Percentiles rank a stretch among this genome's conserved stretches.
Evolutionary conservation across 176 grass and related monocot species (phyloP).

Genomic region (Dactylis glomerata): DNA sequence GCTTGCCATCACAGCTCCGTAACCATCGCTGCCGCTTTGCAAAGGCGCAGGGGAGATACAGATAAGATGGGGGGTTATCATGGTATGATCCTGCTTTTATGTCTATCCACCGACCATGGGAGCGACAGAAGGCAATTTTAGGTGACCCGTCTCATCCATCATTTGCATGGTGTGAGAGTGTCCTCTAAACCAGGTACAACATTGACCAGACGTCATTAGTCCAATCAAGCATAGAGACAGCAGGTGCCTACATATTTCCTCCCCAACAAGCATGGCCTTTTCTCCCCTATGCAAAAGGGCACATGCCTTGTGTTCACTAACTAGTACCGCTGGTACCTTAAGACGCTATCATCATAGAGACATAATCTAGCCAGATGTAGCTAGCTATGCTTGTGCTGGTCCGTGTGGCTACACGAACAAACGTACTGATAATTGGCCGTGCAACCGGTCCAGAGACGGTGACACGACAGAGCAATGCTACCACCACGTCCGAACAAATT

Average conservation of each 20-base stretch:
- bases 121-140: constrained; percentile 30
- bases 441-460: not conserved
- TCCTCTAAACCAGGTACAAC: constrained; percentile 20
- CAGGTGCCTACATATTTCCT: not conserved
- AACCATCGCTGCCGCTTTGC: constrained; percentile 10
- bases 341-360: not conserved
- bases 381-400: not conserved
- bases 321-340: not conserved
- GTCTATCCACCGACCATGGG: not conserved
- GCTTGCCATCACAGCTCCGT: not conserved
- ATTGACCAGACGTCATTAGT: constrained; percentile 35
- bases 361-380: not conserved
- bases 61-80: constrained; percentile 26
- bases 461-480: constrained; percentile 23
- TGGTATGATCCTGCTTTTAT: constrained; percentile 25
- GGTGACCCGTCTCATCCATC: constrained; percentile 12
- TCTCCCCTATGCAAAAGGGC: not conserved
- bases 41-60: not conserved
- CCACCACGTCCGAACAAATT: not conserved
- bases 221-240: constrained; percentile 16
- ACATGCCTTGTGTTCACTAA: constrained; percentile 5
- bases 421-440: not conserved
- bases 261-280: not conserved
- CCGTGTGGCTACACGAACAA: not conserved
- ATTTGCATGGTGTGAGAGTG: constrained; percentile 11